Evolutionary conservation across 805 yeast species (phyloP).

Genomic region (Ogataea chonburiensis): DNA sequence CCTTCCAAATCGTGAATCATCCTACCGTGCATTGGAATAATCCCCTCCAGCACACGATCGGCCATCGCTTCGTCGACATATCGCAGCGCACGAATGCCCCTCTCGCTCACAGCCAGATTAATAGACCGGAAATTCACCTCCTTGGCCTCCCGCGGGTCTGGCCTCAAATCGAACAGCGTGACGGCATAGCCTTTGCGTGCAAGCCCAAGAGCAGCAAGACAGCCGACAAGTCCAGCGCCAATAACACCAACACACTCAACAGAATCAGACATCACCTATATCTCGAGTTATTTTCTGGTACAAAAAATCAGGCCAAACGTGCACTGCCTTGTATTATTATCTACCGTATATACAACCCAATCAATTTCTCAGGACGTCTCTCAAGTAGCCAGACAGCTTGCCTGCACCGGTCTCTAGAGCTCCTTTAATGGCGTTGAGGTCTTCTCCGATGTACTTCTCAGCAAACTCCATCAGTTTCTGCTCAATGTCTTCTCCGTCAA

Average conservation of each 20-base stretch:
- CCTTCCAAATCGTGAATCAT: slow-evolving; percentile 81
- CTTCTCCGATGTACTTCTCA: slow-evolving; percentile 73
- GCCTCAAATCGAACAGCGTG: slow-evolving; percentile 65
- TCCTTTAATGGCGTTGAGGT: slow-evolving; percentile 82
- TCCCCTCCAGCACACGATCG: slow-evolving; percentile 49
- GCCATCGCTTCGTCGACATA: slow-evolving; percentile 62
- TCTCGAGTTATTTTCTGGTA: slow-evolving; percentile 7
- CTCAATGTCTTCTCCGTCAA: slow-evolving; percentile 48
- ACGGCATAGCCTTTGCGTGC: slow-evolving; percentile 71
- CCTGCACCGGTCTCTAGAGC: slow-evolving; percentile 93
- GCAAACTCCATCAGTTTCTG: slow-evolving; percentile 58
- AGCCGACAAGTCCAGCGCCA: slow-evolving; percentile 92
- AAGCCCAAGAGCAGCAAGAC: slow-evolving; percentile 79
- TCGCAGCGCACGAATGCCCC: slow-evolving; percentile 73
- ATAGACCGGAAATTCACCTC: slow-evolving; percentile 56
- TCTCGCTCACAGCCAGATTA: slow-evolving; percentile 81
- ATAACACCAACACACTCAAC: slow-evolving; percentile 54
- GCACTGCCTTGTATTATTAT: slow-evolving; percentile 10
- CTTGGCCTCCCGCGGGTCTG: slow-evolving; percentile 54
- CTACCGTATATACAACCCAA: slow-evolving; percentile 5
- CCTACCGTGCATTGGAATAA: slow-evolving; percentile 85
- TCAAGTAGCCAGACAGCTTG: slow-evolving; percentile 77
- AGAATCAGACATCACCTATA: not conserved
- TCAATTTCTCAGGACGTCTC: slow-evolving; percentile 69
- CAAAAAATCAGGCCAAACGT: not conserved